Evolutionary conservation across 495 filamentous ascomycete species (phyloP), one percentile per base, ranked within the genome.

Genomic region (Lichina pygmaea): DNA sequence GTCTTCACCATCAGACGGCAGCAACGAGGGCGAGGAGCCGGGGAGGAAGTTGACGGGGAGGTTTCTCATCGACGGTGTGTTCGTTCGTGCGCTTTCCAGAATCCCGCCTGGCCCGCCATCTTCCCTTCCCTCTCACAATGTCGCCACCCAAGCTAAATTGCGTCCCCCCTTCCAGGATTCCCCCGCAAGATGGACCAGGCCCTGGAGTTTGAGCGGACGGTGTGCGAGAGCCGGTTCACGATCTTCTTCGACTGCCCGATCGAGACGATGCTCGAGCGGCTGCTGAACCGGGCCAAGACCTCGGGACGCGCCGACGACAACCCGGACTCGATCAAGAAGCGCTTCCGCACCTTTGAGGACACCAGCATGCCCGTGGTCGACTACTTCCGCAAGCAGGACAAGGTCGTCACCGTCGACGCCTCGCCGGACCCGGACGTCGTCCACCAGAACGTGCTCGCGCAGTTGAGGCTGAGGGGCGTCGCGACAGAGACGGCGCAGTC

Each of bases 151-250:
- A n/a, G n/a, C n/a, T n/a, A n/a, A n/a, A n/a, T n/a, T n/a, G n/a
- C n/a, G n/a, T n/a, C n/a, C n/a, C n/a, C n/a, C n/a, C n/a, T n/a
- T 15, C 33, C 47, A 66, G 78, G 86, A 1, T 97, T 97, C 67
- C 89, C 89, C 17, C 74, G 89, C 43, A 85, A 97, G 62, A 80
- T 95, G 60, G 86, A 94, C 67, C 89, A 97, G 68, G 89, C 89
- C 6, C 54, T 81, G 43, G 80, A 80, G 61, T 97, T 97, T 53
- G 89, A 97, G 65, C 67, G 78, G 56, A 72, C 77, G 6, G 91
- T 97, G 41, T 85, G 81, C 52, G 75, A 73, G 6, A 79, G 77
- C 6, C 64, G 67, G 52, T 74, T 93, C 55, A 85, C 84, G 8
- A 67, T 97, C 34, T 97, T 95, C 65, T 78, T 83, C 56, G 80